A percentile compares a stretch with the other conserved stretches of the same genome.
These are phyloP conservation scores for Ordospora pajunii DNA, from an alignment of 371 early-diverging fungal species.

Conservation along the genomic window DNA sequence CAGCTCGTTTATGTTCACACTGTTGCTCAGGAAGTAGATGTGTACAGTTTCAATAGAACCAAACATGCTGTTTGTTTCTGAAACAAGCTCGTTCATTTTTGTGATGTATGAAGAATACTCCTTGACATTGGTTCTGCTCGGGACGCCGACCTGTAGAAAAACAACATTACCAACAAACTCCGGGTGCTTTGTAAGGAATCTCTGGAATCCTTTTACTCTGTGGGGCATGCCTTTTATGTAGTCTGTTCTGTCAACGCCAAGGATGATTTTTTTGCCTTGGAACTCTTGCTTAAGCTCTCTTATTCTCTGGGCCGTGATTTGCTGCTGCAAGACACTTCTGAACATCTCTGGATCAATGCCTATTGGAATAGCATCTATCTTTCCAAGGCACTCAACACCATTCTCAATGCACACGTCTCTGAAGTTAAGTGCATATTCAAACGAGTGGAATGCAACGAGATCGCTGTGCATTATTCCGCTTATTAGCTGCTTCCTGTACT, in stretches of 20 bases:
- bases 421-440: slow-evolving; percentile 95
- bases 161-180: slow-evolving; percentile 77
- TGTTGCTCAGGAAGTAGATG: slow-evolving; percentile 89
- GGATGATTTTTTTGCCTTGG: slow-evolving; percentile 75
- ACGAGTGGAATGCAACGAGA: slow-evolving; percentile 91
- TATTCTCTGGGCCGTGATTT: slow-evolving; percentile 68
- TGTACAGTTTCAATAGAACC: slow-evolving; percentile 90
- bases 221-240: slow-evolving; percentile 99
- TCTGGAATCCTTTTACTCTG: slow-evolving; percentile 84
- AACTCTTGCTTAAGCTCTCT: slow-evolving; percentile 71
- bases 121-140: slow-evolving; percentile 80
- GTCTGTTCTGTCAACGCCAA: slow-evolving; percentile 95
- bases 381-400: not conserved
- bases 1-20: slow-evolving; percentile 81
- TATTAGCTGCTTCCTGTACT: slow-evolving; percentile 78
- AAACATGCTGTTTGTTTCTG: slow-evolving; percentile 82
- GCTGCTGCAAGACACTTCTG: slow-evolving; percentile 65
- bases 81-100: slow-evolving; percentile 82
- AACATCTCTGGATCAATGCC: slow-evolving; percentile 95
- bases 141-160: slow-evolving; percentile 90
- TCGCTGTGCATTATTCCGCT: slow-evolving; percentile 76
- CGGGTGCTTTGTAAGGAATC: slow-evolving; percentile 75
- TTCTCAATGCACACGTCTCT: slow-evolving; percentile 72
- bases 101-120: slow-evolving; percentile 82
- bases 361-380: slow-evolving; percentile 74